A percentile compares a stretch with the other conserved stretches of the same genome.
Evolutionary conservation across 108 stramenopile species (phyloP).

Genomic region (Nitzschia sp.): DNA sequence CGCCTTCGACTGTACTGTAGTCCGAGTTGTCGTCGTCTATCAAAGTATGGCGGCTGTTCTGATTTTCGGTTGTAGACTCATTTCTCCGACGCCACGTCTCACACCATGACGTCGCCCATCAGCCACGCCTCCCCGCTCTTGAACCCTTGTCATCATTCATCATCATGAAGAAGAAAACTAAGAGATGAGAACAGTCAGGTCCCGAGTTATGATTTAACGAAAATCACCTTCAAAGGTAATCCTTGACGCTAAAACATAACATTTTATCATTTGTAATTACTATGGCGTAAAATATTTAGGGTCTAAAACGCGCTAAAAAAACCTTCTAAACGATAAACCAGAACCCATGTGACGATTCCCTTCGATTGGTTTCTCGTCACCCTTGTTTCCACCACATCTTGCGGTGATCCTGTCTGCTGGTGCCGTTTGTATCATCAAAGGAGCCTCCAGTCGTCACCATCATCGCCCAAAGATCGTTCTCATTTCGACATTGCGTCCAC

Average conservation of each 20-base stretch:
- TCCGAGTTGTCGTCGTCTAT: too few species aligned
- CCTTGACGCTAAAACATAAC: too few species aligned
- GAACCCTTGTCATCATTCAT: not conserved
- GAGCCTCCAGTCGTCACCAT: not conserved
- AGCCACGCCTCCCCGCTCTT: not conserved
- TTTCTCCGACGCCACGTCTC: not conserved
- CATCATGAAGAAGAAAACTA: not conserved
- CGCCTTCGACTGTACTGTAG: too few species aligned
- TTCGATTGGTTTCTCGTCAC: not conserved
- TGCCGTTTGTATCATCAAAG: not conserved
- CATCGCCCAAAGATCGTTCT: not conserved
- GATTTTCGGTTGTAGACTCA: not conserved
- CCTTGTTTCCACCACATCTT: constrained; percentile 9
- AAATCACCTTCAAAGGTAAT: too few species aligned
- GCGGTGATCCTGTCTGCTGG: not conserved
- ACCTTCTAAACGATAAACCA: not conserved
- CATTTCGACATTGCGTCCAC: not conserved
- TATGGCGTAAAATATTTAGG: too few species aligned
- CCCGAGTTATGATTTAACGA: too few species aligned
- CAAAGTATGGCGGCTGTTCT: too few species aligned
- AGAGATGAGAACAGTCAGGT: not conserved
- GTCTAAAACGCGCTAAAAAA: too few species aligned
- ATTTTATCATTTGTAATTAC: too few species aligned
- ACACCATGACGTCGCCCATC: not conserved
- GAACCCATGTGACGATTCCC: constrained; percentile 1